Base-by-base conservation (phyloP, 192 early-diverging fungal species). In the Jimgerdemannia flammicorona region DNA sequence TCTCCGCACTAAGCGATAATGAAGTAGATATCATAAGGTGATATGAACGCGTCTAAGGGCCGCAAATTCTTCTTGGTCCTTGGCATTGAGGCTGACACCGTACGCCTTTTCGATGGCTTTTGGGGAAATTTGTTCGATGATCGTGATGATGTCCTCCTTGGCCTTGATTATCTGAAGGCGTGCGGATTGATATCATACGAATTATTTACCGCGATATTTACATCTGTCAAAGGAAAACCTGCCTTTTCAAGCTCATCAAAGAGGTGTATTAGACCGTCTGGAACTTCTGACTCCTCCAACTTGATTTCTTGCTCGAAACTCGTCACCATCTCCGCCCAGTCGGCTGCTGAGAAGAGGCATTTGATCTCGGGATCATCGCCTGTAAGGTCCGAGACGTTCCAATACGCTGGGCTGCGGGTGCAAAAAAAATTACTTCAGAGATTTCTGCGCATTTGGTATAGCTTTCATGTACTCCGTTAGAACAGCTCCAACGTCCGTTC, bases 211-310 rank as follows among this genome's bases (percentile, higher is more conserved):
- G 49, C 6, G 2, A 59, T 59, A 59, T 1, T 59, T 59, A 59
- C 2, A 59, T 59, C 49, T 10, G 8, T 59, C 49, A 59, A 59
- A 2, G 49, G 0, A 59, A 75, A 70, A 77, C 44, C 49, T 68
- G 73, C 76, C 43, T 77, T 77, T 69, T 77, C 76, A 43, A 77
- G 67, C 73, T 77, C 70, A 64, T 77, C 19, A 40, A 59, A 77
- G 73, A 77, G 72, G 64, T 73, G 73, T 29, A 68, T 39, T 71
- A 72, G 59, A 18, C 63, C 67, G 59, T 67, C 44, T n/a, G 43
- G 63, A 39, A 77, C 40, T 69, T 77, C 71, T 41, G 71, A 67
- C 43, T 77, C 76, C 44, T 72, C 49, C 41, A 77, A 71, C 49
- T 66, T 75, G 40, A 77, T 70, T 73, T 77, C 75, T 40, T 44